A percentile compares a stretch with the other conserved stretches of the same genome.
Conservation (phyloP, 176 grass and related monocot species). For the Oryza glumipatula region DNA sequence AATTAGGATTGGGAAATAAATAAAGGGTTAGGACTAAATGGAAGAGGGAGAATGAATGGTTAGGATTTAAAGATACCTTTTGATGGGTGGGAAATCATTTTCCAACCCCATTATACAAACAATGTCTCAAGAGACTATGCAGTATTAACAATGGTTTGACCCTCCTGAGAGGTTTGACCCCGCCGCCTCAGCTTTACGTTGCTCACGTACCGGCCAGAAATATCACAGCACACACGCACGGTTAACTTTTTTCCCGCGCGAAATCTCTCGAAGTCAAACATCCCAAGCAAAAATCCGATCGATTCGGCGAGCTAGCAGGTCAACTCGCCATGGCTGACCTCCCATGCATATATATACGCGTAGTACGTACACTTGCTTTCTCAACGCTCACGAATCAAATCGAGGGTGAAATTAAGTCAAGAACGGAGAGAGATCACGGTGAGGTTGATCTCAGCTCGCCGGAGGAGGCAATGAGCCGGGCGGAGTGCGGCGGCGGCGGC, state of each 20-base stretch:
- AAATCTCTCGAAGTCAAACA: not conserved
- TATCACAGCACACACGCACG: not conserved
- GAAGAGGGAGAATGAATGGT: too few relatives aligned
- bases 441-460: not conserved
- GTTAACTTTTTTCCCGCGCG: not conserved
- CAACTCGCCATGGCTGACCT: not conserved
- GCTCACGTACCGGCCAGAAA: not conserved
- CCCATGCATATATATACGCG: not conserved
- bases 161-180: not conserved
- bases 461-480: conserved; percentile 20
- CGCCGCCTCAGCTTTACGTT: not conserved
- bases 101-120: too few relatives aligned
- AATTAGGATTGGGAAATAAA: too few relatives aligned
- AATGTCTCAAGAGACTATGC: not conserved
- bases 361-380: not conserved
- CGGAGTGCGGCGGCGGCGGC: not conserved
- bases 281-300: not conserved
- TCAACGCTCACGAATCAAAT: not conserved
- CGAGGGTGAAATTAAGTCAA: too few relatives aligned
- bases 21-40: too few relatives aligned
- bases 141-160: not conserved
- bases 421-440: not conserved
- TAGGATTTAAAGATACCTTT: too few relatives aligned
- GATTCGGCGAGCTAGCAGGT: not conserved
- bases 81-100: too few relatives aligned